These are phyloP conservation scores for Magnolia changhungtana DNA, from an alignment of 164 flowering plant genomes.

Conservation along the genomic window DNA sequence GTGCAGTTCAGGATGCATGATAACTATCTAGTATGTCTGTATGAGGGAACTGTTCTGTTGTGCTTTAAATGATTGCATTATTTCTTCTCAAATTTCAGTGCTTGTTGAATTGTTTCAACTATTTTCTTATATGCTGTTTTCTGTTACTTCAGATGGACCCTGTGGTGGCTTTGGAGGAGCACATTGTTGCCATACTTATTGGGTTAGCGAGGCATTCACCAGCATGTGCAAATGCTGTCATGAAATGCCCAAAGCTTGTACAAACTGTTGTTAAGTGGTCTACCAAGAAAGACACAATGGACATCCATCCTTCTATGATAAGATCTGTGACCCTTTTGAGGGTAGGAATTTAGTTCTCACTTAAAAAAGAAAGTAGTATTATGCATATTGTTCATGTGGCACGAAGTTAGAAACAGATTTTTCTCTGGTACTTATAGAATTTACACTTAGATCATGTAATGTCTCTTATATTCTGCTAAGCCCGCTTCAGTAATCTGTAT, in stretches of 20 bases:
- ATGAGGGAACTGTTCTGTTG: background rate
- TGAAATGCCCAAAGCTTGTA: slow-evolving; percentile 68
- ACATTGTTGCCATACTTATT: slow-evolving; percentile 57
- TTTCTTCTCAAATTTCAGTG: background rate
- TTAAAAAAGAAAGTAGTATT: background rate
- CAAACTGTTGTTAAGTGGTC: slow-evolving; percentile 55
- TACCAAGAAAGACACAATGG: slow-evolving; percentile 31
- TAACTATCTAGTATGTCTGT: background rate
- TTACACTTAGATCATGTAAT: too few relatives aligned
- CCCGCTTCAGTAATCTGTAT: too few relatives aligned
- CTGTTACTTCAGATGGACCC: slow-evolving; percentile 56
- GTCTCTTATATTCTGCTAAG: too few relatives aligned
- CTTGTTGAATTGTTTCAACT: slow-evolving; percentile 2
- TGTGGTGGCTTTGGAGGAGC: slow-evolving; percentile 60
- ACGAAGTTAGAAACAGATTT: too few relatives aligned
- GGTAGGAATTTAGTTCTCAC: slow-evolving; percentile 31
- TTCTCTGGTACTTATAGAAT: too few relatives aligned
- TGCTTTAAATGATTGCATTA: background rate
- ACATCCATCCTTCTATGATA: slow-evolving; percentile 47
- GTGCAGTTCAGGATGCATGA: background rate
- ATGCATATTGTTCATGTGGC: too few relatives aligned
- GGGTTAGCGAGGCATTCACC: slow-evolving; percentile 91
- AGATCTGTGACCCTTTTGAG: slow-evolving; percentile 64
- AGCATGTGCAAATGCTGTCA: slow-evolving; percentile 63
- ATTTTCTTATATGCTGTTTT: slow-evolving; percentile 4